Conservation (phyloP, 2,329 filamentous ascomycete genomes). For the Xylariaceae sp. region DNA sequence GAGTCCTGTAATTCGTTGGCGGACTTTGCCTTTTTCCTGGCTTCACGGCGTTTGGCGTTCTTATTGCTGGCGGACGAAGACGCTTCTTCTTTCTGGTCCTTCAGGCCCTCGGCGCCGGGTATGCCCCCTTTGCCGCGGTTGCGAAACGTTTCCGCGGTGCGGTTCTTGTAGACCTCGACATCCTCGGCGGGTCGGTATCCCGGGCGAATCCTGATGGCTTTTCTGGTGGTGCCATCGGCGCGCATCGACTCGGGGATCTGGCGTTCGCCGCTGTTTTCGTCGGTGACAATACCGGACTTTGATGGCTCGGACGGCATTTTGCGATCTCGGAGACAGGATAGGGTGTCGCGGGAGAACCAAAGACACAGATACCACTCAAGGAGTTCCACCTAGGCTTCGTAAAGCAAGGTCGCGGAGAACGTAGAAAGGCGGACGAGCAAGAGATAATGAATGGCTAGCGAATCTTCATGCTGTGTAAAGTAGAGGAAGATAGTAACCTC, state of each 20-base stretch:
- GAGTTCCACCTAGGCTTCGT: background rate
- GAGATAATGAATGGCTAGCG: too few relatives aligned
- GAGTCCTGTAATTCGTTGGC: slow-evolving; percentile 61
- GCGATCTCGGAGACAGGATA: background rate
- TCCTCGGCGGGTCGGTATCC: slow-evolving; percentile 95
- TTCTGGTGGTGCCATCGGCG: slow-evolving; percentile 85
- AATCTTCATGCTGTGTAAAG: too few relatives aligned
- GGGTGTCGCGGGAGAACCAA: background rate
- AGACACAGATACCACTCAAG: too few relatives aligned
- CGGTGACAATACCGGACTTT: slow-evolving; percentile 73
- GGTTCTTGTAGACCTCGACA: slow-evolving; percentile 93
- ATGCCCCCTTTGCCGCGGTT: slow-evolving; percentile 69
- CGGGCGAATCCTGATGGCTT: slow-evolving; percentile 89
- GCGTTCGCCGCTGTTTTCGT: slow-evolving; percentile 72
- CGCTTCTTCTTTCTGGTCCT: slow-evolving; percentile 46
- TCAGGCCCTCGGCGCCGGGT: slow-evolving; percentile 67
- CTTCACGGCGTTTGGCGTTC: slow-evolving; percentile 74
- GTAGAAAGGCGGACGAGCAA: too few relatives aligned
- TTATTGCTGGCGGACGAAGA: slow-evolving; percentile 65
- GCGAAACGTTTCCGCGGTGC: slow-evolving; percentile 80
- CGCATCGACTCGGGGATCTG: slow-evolving; percentile 86
- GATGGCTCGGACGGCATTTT: slow-evolving; percentile 49
- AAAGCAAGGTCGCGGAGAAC: too few relatives aligned
- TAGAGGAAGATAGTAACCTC: too few relatives aligned
- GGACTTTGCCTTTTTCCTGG: slow-evolving; percentile 53